These are phyloP conservation scores for Ophiostoma triangulosporum DNA, from an alignment of 2,329 filamentous ascomycete genomes.

Conservation along the genomic window DNA sequence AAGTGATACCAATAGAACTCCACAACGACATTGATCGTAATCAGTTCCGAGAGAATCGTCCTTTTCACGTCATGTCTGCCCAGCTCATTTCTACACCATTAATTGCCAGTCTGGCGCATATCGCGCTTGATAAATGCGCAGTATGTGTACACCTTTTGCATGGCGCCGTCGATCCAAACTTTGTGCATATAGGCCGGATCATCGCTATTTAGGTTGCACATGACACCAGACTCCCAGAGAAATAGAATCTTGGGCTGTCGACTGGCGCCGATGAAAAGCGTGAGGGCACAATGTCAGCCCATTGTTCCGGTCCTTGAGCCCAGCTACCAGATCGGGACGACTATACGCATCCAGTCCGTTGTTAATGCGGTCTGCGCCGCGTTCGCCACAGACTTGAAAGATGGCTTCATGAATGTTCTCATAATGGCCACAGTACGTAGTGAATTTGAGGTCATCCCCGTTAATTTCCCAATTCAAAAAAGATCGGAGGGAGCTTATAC, in stretches of 20 bases:
- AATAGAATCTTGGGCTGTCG: neutral
- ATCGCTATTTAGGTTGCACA: neutral
- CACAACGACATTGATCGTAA: neutral
- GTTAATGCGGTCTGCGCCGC: neutral
- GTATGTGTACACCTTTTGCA: neutral
- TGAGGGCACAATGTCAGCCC: neutral
- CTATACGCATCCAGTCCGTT: slow-evolving; percentile 1
- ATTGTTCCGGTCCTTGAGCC: neutral
- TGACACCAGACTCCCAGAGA: neutral
- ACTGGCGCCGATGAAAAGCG: neutral
- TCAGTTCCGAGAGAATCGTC: neutral
- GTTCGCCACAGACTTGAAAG: neutral
- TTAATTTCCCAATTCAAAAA: neutral
- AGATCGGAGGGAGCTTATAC: neutral
- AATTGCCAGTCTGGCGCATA: neutral
- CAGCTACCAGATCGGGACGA: neutral
- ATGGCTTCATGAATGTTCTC: neutral
- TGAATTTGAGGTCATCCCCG: neutral
- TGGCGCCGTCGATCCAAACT: neutral
- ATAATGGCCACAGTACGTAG: neutral
- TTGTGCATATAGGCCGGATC: neutral
- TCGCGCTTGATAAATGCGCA: neutral
- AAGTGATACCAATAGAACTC: neutral
- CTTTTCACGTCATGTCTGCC: neutral
- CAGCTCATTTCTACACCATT: neutral